Percentiles rank a stretch among this genome's conserved stretches.
phyloP scores from a whole-genome alignment of 345 rosid species.

The Brassica nigra region DNA sequence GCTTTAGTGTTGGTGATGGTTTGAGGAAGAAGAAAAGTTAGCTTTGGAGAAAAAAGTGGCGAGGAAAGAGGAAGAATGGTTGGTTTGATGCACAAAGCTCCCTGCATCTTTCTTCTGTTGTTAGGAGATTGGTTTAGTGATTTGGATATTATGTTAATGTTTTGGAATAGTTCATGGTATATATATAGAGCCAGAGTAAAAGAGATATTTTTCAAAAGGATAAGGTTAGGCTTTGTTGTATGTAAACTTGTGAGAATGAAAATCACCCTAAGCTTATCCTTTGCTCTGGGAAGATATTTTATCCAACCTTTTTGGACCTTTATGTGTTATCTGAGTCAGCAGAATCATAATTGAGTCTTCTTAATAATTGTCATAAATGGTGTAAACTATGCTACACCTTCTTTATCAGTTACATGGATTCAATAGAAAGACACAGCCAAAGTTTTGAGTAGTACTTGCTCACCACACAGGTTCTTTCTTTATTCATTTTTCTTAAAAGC shows the following conservation, averaged over 20 bases:
- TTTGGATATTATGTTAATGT: slow-evolving; percentile 17
- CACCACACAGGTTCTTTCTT: slow-evolving; percentile 2
- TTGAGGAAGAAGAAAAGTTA: slow-evolving; percentile 24
- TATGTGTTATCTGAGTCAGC: not conserved
- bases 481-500: not conserved
- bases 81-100: slow-evolving; percentile 37
- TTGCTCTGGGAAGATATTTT: slow-evolving; percentile 18
- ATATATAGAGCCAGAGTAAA: slow-evolving; percentile 23
- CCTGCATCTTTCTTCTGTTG: slow-evolving; percentile 16
- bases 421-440: slow-evolving; percentile 11
- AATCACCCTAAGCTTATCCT: slow-evolving; percentile 24
- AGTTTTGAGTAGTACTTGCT: not conserved
- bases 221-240: slow-evolving; percentile 13
- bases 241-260: slow-evolving; percentile 18
- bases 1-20: slow-evolving; percentile 10
- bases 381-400: not conserved
- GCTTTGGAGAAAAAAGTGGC: slow-evolving; percentile 21
- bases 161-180: slow-evolving; percentile 1
- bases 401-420: slow-evolving; percentile 16
- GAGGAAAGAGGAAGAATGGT: slow-evolving; percentile 28
- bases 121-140: slow-evolving; percentile 7
- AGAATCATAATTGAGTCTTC: slow-evolving; percentile 24
- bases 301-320: slow-evolving; percentile 20
- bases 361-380: slow-evolving; percentile 12
- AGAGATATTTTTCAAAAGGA: slow-evolving; percentile 22